Conservation (phyloP, 495 filamentous ascomycete genomes). For the Pseudevernia furfuracea region DNA sequence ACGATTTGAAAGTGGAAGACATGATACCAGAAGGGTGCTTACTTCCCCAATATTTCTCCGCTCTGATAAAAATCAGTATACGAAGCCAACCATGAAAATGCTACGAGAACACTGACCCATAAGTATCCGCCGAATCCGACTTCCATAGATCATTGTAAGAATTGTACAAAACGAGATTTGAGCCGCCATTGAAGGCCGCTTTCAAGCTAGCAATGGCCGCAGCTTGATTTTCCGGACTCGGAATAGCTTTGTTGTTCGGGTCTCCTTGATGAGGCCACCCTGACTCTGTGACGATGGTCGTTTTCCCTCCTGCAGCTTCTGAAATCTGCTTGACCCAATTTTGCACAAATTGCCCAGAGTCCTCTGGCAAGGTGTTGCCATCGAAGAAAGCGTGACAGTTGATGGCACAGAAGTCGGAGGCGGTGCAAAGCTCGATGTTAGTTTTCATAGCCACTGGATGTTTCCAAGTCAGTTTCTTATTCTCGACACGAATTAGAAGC, state of each 20-base stretch:
- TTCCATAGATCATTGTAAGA: constrained; percentile 78
- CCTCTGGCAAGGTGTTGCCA: constrained; percentile 42
- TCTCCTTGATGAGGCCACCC: constrained; percentile 73
- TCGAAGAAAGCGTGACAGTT: constrained; percentile 88
- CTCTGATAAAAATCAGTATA: neutral
- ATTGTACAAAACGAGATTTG: constrained; percentile 59
- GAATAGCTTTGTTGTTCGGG: constrained; percentile 56
- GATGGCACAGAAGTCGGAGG: constrained; percentile 68
- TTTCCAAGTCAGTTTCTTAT: neutral
- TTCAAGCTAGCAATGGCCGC: constrained; percentile 57
- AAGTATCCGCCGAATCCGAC: constrained; percentile 52
- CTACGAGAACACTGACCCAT: constrained; percentile 27
- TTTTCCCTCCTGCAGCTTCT: constrained; percentile 44
- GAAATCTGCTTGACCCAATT: constrained; percentile 46
- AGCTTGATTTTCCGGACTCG: constrained; percentile 53
- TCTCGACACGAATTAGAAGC: neutral
- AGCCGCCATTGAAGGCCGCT: constrained; percentile 38
- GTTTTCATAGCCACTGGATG: constrained; percentile 42
- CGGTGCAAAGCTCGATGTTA: constrained; percentile 63
- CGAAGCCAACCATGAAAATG: neutral
- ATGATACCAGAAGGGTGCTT: too few relatives aligned
- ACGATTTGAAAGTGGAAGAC: too few relatives aligned
- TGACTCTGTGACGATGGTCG: constrained; percentile 60
- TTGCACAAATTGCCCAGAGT: constrained; percentile 57
- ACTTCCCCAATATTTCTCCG: neutral